Conservation (phyloP, 2,329 filamentous ascomycete species). For the Aspergillus versicolor region DNA sequence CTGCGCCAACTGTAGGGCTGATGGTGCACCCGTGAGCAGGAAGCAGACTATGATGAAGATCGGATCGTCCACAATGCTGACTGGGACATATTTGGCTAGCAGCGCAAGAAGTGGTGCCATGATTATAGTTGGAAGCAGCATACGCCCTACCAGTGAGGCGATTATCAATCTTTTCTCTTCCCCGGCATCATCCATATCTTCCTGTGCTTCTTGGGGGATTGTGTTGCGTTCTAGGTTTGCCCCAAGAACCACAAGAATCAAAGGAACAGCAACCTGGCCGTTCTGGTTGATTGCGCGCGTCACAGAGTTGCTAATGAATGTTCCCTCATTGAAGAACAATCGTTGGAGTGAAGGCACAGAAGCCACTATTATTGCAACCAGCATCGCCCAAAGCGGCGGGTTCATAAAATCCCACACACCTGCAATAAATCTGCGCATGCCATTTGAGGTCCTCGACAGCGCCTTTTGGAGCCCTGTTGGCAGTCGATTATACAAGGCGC, state of each 20-base stretch:
- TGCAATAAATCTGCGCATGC: conserved; percentile 53
- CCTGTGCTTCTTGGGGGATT: conserved; percentile 63
- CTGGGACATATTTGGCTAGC: conserved; percentile 82
- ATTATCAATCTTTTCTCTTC: conserved; percentile 76
- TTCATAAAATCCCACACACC: conserved; percentile 97
- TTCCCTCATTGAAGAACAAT: conserved; percentile 83
- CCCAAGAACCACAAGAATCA: conserved; percentile 92
- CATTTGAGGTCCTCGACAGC: conserved; percentile 44
- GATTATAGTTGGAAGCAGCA: conserved; percentile 85
- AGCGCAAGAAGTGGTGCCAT: conserved; percentile 90
- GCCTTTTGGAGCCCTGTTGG: conserved; percentile 54
- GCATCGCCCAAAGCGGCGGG: conserved; percentile 95
- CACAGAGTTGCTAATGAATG: conserved; percentile 89
- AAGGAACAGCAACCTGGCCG: conserved; percentile 85
- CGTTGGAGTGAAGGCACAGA: conserved; percentile 79
- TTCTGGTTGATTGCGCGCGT: conserved; percentile 83
- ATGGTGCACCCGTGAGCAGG: conserved; percentile 89
- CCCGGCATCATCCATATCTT: conserved; percentile 67
- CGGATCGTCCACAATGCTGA: conserved; percentile 94
- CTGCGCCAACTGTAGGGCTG: conserved; percentile 89
- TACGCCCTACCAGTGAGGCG: conserved; percentile 81
- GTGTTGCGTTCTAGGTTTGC: conserved; percentile 94
- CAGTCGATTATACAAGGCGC: conserved; percentile 47
- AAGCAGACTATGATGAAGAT: conserved; percentile 99
- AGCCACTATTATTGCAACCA: conserved; percentile 84